Evolutionary conservation across 306 rosid genomes (phyloP).

Genomic region (Ormosia semicastrata): DNA sequence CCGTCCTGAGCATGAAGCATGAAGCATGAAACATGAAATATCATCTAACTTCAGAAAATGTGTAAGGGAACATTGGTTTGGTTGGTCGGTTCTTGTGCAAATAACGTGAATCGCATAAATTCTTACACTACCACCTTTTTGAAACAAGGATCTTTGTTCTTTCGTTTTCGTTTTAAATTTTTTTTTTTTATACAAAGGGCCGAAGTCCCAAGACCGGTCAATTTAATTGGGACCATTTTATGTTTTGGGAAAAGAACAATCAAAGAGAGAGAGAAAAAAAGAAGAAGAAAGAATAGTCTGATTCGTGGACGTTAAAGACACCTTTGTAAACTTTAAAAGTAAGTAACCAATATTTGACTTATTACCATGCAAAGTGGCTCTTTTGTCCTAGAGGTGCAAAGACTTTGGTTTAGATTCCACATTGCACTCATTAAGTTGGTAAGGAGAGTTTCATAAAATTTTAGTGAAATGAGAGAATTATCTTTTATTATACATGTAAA

Average conservation of each 20-base stretch:
- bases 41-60: slow-evolving; percentile 1
- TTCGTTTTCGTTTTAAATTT: neutral
- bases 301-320: neutral
- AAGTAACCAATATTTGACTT: neutral
- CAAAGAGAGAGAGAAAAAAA: too few relatives aligned
- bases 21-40: slow-evolving; percentile 6
- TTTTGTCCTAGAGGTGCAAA: neutral
- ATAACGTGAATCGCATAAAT: slow-evolving; percentile 38
- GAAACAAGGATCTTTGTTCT: neutral
- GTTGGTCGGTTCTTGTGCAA: slow-evolving; percentile 40
- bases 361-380: neutral
- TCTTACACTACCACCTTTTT: slow-evolving; percentile 20
- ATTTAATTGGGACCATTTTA: neutral
- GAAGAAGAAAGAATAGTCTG: neutral
- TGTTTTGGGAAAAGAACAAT: neutral
- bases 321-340: neutral
- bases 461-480: neutral
- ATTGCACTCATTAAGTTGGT: neutral
- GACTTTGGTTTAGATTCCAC: neutral
- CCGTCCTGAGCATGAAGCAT: too few relatives aligned
- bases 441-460: neutral
- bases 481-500: too few relatives aligned
- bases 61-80: neutral
- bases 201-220: neutral
- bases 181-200: neutral